Percentiles rank a stretch among this genome's conserved stretches.
Evolutionary conservation across 2,329 filamentous ascomycete genomes (phyloP).

Genomic region (Colletotrichum sp.): DNA sequence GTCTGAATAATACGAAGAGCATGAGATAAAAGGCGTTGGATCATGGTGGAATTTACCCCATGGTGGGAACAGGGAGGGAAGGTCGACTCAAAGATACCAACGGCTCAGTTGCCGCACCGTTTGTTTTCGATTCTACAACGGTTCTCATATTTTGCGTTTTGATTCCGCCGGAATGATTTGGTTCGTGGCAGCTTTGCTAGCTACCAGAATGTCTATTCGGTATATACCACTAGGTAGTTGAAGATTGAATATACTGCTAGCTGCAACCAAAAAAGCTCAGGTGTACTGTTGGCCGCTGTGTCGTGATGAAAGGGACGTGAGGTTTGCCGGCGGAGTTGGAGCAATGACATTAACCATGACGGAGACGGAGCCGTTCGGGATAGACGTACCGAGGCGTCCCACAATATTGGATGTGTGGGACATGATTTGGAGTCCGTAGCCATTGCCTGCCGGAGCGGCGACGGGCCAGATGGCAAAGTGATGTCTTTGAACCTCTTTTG

Average conservation of each 20-base stretch:
- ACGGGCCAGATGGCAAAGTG: background rate
- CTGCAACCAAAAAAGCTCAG: background rate
- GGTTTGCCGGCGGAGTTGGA: background rate
- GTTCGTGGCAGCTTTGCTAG: background rate
- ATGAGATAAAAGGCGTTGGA: slow-evolving; percentile 7
- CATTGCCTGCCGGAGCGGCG: slow-evolving; percentile 5
- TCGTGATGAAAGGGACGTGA: background rate
- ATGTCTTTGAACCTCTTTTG: slow-evolving; percentile 8
- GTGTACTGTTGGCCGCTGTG: background rate
- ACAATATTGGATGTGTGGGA: background rate
- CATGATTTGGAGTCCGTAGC: background rate
- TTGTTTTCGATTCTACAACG: slow-evolving; percentile 18
- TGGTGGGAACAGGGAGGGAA: background rate
- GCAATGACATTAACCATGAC: background rate
- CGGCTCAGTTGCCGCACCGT: slow-evolving; percentile 13
- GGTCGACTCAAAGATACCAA: slow-evolving; percentile 18
- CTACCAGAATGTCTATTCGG: slow-evolving; percentile 3
- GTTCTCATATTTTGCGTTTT: slow-evolving; percentile 8
- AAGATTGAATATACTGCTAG: slow-evolving; percentile 13
- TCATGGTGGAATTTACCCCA: background rate
- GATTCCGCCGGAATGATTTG: slow-evolving; percentile 1
- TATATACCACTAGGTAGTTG: slow-evolving; percentile 3
- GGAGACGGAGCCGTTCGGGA: background rate
- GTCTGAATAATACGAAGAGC: slow-evolving; percentile 10
- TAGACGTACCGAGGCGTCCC: background rate